These are phyloP conservation scores for Lavandula angustifolia DNA, from an alignment of 257 asterid genomes.

Conservation along the genomic window DNA sequence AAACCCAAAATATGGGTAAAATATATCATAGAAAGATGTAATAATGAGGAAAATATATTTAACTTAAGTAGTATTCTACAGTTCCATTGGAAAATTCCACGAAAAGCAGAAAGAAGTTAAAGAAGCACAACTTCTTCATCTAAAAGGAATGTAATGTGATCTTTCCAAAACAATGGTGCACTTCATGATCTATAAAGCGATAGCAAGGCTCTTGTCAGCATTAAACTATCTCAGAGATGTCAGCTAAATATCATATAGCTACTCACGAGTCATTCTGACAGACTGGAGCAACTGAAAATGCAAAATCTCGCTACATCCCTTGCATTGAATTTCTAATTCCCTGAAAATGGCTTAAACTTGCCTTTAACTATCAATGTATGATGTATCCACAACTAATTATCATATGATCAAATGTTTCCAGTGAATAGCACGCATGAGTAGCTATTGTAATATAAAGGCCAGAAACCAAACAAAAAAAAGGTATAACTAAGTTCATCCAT, in stretches of 20 bases:
- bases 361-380: not conserved
- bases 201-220: not conserved
- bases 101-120: not conserved
- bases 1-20: not conserved
- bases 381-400: not conserved
- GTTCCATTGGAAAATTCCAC: not conserved
- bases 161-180: conserved; percentile 2
- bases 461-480: not conserved
- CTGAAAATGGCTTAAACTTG: not conserved
- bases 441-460: not conserved
- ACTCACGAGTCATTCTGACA: not conserved
- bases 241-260: conserved; percentile 2
- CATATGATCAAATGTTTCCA: conserved; percentile 10
- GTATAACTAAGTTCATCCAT: not conserved
- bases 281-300: not conserved
- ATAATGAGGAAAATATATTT: not conserved
- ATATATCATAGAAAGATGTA: not conserved
- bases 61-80: not conserved
- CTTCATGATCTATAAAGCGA: conserved; percentile 2
- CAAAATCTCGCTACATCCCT: not conserved
- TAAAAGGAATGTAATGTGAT: not conserved
- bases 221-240: not conserved
- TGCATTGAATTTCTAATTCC: conserved; percentile 2
- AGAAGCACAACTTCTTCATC: conserved; percentile 13
- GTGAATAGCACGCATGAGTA: not conserved